Conservation (phyloP, 208 protist species). For the Leishmania mexicana region DNA sequence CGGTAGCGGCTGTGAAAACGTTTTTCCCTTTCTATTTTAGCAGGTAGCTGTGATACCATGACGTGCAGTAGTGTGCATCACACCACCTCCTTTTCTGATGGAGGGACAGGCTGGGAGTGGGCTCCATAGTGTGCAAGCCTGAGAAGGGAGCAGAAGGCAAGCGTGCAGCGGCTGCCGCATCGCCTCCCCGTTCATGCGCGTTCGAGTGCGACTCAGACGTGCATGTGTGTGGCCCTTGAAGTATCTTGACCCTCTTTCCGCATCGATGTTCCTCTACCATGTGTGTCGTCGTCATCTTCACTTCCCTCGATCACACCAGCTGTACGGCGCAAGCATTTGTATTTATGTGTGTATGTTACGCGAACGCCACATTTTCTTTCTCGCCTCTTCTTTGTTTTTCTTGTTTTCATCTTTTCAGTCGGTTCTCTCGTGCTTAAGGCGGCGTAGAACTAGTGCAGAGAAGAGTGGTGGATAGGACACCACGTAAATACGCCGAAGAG, state of each 20-base stretch:
- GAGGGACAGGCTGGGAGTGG: not conserved
- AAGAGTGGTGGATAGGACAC: not conserved
- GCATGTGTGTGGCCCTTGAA: not conserved
- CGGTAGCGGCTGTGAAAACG: not conserved
- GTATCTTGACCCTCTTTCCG: not conserved
- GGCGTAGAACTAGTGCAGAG: not conserved
- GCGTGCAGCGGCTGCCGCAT: not conserved
- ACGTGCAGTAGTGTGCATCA: not conserved
- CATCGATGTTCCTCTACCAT: not conserved
- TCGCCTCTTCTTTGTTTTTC: not conserved
- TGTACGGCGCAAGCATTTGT: conserved; percentile 3
- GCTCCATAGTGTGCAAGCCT: not conserved
- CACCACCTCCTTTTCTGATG: not conserved
- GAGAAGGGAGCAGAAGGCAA: not conserved
- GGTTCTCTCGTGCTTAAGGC: not conserved
- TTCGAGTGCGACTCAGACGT: not conserved
- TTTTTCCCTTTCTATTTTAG: not conserved
- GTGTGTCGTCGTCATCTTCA: not conserved
- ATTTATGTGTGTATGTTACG: not conserved
- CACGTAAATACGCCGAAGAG: not conserved
- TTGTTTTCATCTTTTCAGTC: not conserved
- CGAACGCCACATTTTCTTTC: not conserved
- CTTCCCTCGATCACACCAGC: not conserved
- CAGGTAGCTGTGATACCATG: not conserved
- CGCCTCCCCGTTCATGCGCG: not conserved